These are phyloP conservation scores for Solanum bukasovii DNA, from an alignment of 257 asterid species.

Conservation along the genomic window DNA sequence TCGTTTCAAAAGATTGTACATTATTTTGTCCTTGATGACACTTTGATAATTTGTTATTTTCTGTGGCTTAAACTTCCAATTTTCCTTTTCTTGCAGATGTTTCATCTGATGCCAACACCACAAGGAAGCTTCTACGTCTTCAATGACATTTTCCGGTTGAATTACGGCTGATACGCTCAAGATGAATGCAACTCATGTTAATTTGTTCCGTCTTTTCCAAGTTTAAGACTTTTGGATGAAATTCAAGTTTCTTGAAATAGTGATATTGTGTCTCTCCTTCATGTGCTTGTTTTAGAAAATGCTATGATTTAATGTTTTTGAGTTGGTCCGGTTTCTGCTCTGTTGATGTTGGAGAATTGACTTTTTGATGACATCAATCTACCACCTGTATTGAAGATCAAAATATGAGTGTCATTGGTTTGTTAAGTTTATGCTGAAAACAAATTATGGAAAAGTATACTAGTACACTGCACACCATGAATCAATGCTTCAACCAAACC, in stretches of 20 bases:
- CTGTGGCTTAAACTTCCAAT: not conserved
- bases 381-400: not conserved
- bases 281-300: not conserved
- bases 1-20: not conserved
- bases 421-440: not conserved
- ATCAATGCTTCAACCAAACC: not conserved
- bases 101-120: conserved; percentile 18
- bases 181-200: not conserved
- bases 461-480: not conserved
- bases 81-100: conserved; percentile 12
- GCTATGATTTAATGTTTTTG: not conserved
- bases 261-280: not conserved
- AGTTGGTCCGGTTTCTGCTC: not conserved
- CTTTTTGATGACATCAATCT: not conserved
- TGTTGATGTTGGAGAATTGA: not conserved
- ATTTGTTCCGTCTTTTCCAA: not conserved
- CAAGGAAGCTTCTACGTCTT: conserved; percentile 18
- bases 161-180: conserved; percentile 7
- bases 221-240: not conserved
- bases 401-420: not conserved
- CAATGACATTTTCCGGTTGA: conserved; percentile 14
- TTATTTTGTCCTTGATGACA: not conserved
- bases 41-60: not conserved
- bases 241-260: not conserved
- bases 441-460: not conserved